These are phyloP conservation scores for Huntiella savannae DNA, from an alignment of 2,329 filamentous ascomycete species.

Conservation along the genomic window DNA sequence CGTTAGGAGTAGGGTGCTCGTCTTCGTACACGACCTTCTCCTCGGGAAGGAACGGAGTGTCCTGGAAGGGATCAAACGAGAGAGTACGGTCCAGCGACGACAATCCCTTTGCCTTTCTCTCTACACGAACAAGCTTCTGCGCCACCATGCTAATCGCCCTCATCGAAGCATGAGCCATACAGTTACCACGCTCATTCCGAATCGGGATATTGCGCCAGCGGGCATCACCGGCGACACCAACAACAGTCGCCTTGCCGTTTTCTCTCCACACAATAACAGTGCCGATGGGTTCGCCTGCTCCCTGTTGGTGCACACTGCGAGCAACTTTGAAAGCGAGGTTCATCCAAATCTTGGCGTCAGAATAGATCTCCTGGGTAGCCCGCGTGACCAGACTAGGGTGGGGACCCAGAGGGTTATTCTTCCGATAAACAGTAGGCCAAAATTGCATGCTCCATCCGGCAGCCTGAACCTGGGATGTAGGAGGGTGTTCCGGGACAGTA, in stretches of 20 bases:
- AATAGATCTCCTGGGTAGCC: constrained; percentile 47
- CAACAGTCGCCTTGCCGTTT: constrained; percentile 32
- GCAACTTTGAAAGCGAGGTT: constrained; percentile 46
- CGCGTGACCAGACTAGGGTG: constrained; percentile 57
- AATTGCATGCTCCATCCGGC: constrained; percentile 55
- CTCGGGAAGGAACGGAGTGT: constrained; percentile 46
- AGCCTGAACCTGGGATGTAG: constrained; percentile 58
- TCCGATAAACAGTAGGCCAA: constrained; percentile 73
- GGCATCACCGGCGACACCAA: constrained; percentile 60
- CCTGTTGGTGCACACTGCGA: constrained; percentile 33
- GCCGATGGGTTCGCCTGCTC: constrained; percentile 50
- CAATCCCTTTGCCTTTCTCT: constrained; percentile 24
- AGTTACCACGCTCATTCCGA: constrained; percentile 39
- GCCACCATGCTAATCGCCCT: constrained; percentile 71
- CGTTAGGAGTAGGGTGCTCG: constrained; percentile 50
- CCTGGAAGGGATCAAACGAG: constrained; percentile 45
- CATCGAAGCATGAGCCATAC: constrained; percentile 60
- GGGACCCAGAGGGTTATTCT: constrained; percentile 71
- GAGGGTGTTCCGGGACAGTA: constrained; percentile 52
- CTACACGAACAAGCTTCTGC: constrained; percentile 40
- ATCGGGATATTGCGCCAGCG: constrained; percentile 41
- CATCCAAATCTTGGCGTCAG: constrained; percentile 47
- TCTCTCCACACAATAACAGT: constrained; percentile 55
- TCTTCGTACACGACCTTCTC: constrained; percentile 43
- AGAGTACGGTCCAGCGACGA: constrained; percentile 22